Base-by-base conservation (phyloP, 306 rosid species). In the Inga leiocalycina region DNA sequence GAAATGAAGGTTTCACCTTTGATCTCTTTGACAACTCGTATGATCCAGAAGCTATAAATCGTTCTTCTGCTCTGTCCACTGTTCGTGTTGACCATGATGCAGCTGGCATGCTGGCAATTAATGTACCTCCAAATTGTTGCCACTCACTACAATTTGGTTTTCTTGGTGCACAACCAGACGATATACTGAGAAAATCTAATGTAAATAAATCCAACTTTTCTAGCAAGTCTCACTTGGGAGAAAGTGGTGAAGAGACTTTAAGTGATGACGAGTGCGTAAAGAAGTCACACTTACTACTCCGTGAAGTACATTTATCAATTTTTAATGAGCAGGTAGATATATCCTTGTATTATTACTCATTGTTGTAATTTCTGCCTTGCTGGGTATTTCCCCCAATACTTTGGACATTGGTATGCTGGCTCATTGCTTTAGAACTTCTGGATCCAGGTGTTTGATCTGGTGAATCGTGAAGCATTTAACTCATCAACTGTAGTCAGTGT, bases 1-100 rank as follows among this genome's bases (percentile, higher is more conserved):
- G 93, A 83, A 94, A 84, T 89, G 99, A 94, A 87, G 97, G 98
- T 87, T 96, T 96, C 88, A 91, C 97, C 80, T 89, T 96, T 65
- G 99, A 96, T 86, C 91, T 96, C 80, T 96, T 93, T 90, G 97
- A 94, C 88, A 96, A 75, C 88, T 88, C 89, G 1, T 88, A 89
- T 85, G 94, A 96, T 77, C 90, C 94, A 74, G 88, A 89, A 27
- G 81, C 94, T 82, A 77, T 88, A 68, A 65, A 85, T 83, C 89
- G 95, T 71, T 87, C 94, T 44, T 80, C 91, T 54, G 83, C 87
- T 83, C 82, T 87, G 80, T 96, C 97, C 80, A 89, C 88, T 66
- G 92, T 91, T 83, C 91, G 88, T 74, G 90, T 96, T 84, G 93
- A 92, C 48, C 97, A 91, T 85, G 98, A 96, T 84, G 86, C 89